Evolutionary conservation across 2,329 filamentous ascomycete species (phyloP).

Genomic region (Orbilia oligospora): DNA sequence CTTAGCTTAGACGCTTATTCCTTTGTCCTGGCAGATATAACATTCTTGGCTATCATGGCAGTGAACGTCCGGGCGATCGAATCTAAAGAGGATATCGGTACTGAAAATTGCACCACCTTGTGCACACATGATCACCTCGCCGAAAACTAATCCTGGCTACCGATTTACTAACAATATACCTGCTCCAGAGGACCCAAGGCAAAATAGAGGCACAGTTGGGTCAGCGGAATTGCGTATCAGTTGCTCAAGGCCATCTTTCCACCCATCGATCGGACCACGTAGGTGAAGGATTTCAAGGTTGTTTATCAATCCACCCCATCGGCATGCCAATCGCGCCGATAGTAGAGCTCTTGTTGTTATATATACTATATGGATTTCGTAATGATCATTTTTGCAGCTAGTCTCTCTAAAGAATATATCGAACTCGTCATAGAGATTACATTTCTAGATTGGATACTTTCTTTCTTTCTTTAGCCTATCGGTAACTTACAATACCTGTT

Average conservation of each 20-base stretch:
- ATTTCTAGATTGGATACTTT: too few relatives aligned
- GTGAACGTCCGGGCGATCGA: not conserved
- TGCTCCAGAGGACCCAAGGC: not conserved
- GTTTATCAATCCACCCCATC: not conserved
- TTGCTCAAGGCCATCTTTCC: not conserved
- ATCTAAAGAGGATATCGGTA: not conserved
- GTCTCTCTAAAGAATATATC: not conserved
- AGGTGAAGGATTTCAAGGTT: not conserved
- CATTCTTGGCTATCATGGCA: not conserved
- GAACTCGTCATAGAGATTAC: too few relatives aligned
- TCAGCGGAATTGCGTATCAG: not conserved
- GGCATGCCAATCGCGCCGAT: not conserved
- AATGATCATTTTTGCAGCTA: not conserved
- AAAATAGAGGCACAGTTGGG: not conserved
- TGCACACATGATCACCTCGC: not conserved
- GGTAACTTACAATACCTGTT: too few relatives aligned
- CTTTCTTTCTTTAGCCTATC: too few relatives aligned
- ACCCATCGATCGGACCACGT: not conserved
- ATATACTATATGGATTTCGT: too few relatives aligned
- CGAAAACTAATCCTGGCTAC: not conserved
- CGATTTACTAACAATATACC: not conserved
- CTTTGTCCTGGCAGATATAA: not conserved
- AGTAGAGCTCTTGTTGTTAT: too few relatives aligned
- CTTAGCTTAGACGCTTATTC: not conserved
- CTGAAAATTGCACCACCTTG: not conserved